Conservation (phyloP, 441 rosid species). For the Arabidopsis lyrata region DNA sequence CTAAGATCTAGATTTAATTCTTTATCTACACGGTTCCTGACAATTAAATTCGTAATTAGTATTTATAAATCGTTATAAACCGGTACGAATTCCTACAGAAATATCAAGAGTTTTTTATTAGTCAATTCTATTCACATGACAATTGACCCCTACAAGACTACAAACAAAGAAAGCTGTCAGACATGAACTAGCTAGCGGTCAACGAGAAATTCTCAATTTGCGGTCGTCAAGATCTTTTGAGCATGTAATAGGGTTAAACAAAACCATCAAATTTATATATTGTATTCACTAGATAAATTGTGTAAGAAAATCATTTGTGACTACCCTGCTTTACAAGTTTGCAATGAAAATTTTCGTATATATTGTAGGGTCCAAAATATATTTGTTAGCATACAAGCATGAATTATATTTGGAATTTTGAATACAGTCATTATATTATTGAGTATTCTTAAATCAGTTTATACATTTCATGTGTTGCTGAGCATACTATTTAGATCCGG, state of each 20-base stretch:
- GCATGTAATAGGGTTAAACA: background rate
- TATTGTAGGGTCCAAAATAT: background rate
- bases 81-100: background rate
- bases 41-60: no score
- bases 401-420: background rate
- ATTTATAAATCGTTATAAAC: no score
- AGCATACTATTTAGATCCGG: background rate
- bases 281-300: background rate
- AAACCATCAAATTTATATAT: background rate
- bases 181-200: background rate
- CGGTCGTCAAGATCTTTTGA: background rate
- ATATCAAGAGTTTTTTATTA: background rate
- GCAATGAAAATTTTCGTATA: background rate
- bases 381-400: background rate
- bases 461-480: background rate
- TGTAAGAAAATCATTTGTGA: background rate
- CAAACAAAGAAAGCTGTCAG: background rate
- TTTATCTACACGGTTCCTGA: no score
- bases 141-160: background rate
- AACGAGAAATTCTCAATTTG: background rate
- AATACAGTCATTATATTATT: background rate
- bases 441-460: background rate
- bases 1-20: no score
- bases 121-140: background rate
- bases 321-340: background rate